phyloP scores from a whole-genome alignment of 345 rosid species.

The Raphanus sativus region DNA sequence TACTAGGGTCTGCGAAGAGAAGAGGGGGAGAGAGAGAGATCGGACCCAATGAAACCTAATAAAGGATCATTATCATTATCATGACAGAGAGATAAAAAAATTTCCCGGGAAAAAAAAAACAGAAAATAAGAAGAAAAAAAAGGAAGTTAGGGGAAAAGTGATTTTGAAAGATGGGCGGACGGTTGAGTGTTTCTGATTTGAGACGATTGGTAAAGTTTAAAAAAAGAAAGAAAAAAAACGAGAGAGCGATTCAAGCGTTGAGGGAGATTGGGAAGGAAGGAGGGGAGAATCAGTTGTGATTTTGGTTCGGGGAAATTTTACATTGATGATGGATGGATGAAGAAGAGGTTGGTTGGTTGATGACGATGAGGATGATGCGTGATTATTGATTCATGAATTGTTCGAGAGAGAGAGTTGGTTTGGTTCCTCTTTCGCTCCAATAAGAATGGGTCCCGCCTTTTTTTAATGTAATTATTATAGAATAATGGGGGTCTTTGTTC shows the following conservation, averaged over 20 bases:
- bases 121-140: slow-evolving; percentile 9
- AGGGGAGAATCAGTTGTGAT: neutral
- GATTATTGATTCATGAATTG: neutral
- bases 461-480: neutral
- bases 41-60: slow-evolving; percentile 36
- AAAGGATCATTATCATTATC: slow-evolving; percentile 40
- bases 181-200: neutral
- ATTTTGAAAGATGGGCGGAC: slow-evolving; percentile 10
- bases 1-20: slow-evolving; percentile 24
- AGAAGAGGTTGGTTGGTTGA: neutral
- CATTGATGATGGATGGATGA: neutral
- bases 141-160: slow-evolving; percentile 26
- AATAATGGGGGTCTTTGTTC: neutral
- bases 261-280: neutral
- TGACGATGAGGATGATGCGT: neutral
- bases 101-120: slow-evolving; percentile 39
- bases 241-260: neutral
- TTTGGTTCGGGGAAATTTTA: neutral
- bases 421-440: neutral
- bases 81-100: slow-evolving; percentile 25
- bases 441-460: neutral
- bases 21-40: slow-evolving; percentile 20
- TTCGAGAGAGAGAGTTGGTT: neutral
- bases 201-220: neutral
- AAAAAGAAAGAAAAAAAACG: neutral